Base-by-base conservation (phyloP, 2,329 filamentous ascomycete species). In the Colletotrichum sp. region DNA sequence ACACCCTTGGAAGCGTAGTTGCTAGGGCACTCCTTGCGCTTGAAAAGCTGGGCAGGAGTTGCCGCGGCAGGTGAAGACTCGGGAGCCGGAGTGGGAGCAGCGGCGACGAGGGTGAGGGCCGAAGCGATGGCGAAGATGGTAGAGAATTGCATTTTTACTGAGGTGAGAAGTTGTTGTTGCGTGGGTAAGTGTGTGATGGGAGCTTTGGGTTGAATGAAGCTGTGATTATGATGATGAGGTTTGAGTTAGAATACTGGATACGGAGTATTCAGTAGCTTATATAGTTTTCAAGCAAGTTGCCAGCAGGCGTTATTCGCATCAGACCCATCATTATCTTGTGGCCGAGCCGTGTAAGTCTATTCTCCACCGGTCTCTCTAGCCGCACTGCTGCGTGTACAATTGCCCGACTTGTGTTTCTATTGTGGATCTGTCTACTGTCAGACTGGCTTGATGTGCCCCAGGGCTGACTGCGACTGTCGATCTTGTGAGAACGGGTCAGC, bases 141-240 rank as follows among this genome's bases (percentile, higher is more conserved):
- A 52, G 44, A 22, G 12, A 52, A 52, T 6, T 52, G 11, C 44
- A 52, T 52, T 52, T 52, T 52, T n/a, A 8, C 44, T 52, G n/a
- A 52, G 11, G 22, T 48, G 19, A n/a, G n/a, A 13, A 5, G n/a
- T 22, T 48, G 0, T 1, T 8, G n/a, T 3, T 0, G 11, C 3
- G 6, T 22, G 3, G 12, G 6, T 22, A 48, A 1, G 11, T 48
- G 11, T 48, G 44, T 48, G 44, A 7, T 22, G 11, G n/a, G n/a
- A 48, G 6, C 44, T 52, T 7, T 52, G 44, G 11, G 4, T 52
- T 13, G 44, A 25, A 22, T 52, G n/a, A 52, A 22, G n/a, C 6
- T 52, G 44, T 22, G 44, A 13, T 12, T 52, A 12, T 52, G 44
- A 13, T 52, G 44, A 52, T 52, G 44, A 52, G 44, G 6, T 13